Conservation (phyloP, 805 yeast genomes). For the Helenozyma baotianmanensis region DNA sequence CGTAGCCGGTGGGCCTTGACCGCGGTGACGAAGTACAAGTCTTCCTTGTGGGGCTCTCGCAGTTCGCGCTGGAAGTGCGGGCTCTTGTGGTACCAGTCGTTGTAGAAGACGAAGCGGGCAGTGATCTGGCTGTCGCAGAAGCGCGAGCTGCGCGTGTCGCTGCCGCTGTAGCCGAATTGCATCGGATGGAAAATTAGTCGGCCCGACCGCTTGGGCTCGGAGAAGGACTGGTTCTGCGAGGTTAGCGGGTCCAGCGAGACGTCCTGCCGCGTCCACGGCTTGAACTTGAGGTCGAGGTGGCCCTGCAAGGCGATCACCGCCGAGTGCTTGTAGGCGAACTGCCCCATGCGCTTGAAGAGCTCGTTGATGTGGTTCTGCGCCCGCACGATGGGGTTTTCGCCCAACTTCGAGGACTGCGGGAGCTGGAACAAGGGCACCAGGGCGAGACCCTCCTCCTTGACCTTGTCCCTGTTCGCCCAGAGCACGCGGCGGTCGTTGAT, state of each 20-base stretch:
- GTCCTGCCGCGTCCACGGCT: neutral
- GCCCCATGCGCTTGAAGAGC: conserved; percentile 23
- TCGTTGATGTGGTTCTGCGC: conserved; percentile 26
- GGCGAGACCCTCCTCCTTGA: conserved; percentile 19
- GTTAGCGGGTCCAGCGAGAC: neutral
- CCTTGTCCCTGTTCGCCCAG: conserved; percentile 17
- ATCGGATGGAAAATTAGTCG: conserved; percentile 8
- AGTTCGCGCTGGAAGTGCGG: conserved; percentile 7
- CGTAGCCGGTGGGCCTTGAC: conserved; percentile 8
- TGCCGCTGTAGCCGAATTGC: conserved; percentile 2
- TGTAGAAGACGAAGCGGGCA: conserved; percentile 26
- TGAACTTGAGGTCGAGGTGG: conserved; percentile 25
- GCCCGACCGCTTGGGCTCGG: neutral
- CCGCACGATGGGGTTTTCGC: conserved; percentile 27
- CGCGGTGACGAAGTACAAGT: conserved; percentile 9
- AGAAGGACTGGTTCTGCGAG: neutral
- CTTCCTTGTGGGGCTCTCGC: neutral
- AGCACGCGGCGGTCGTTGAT: conserved; percentile 21
- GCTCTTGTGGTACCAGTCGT: conserved; percentile 30
- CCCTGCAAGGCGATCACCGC: conserved; percentile 29
- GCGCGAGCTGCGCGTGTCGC: conserved; percentile 3
- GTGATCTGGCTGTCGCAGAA: conserved; percentile 15
- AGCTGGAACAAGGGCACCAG: conserved; percentile 22
- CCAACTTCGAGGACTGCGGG: conserved; percentile 27
- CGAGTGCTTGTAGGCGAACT: conserved; percentile 18